Percentiles rank a stretch among this genome's conserved stretches.
Evolutionary conservation across 108 stramenopile species (phyloP).

Genomic region (Fragilaria crotonensis): DNA sequence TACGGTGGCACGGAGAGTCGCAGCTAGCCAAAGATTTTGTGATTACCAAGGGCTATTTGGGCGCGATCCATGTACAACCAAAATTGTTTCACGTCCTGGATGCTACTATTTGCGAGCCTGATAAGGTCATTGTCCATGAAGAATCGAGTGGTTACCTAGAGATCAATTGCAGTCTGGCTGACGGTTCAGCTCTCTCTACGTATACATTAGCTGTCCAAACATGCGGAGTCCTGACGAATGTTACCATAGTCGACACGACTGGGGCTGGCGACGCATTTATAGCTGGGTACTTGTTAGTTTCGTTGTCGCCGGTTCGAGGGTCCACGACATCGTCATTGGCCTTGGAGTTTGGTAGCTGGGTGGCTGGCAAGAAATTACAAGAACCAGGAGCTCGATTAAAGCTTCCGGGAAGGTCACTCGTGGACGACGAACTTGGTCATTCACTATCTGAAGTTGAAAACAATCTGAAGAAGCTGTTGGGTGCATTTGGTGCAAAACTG

Average conservation of each 20-base stretch:
- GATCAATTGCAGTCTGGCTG: background rate
- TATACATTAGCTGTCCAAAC: conserved; percentile 2
- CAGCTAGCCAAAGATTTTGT: conserved; percentile 7
- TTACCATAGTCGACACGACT: conserved; percentile 40
- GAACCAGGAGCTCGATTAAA: conserved; percentile 31
- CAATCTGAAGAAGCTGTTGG: background rate
- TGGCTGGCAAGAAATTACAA: conserved; percentile 30
- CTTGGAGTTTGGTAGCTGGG: conserved; percentile 35
- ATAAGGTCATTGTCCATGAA: background rate
- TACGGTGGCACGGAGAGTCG: background rate
- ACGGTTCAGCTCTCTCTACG: background rate
- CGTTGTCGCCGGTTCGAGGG: background rate
- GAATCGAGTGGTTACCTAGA: background rate
- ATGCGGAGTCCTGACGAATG: conserved; percentile 21
- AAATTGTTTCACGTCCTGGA: background rate
- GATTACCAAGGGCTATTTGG: conserved; percentile 19
- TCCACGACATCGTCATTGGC: conserved; percentile 1
- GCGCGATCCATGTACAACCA: conserved; percentile 20
- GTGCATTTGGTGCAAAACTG: background rate
- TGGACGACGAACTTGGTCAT: conserved; percentile 22
- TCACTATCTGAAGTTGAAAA: background rate
- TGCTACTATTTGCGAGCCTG: background rate
- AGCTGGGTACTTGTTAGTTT: conserved; percentile 36
- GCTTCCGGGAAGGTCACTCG: conserved; percentile 21
- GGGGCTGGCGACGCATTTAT: conserved; percentile 58